Evolutionary conservation across 768 basidiomycete species (phyloP).

Genomic region (Lepiota venenata): DNA sequence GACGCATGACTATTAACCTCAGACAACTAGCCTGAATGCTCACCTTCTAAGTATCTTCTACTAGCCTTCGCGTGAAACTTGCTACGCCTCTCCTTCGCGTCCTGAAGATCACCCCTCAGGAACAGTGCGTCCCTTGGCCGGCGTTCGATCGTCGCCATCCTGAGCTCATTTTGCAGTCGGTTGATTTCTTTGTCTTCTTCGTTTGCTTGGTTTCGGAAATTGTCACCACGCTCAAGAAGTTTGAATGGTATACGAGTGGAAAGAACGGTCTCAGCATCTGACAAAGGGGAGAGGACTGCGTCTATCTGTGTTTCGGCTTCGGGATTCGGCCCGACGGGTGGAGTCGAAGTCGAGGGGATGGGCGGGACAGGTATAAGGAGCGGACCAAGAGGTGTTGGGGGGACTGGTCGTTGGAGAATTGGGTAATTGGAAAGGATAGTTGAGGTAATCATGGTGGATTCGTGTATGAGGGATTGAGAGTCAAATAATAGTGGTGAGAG

Average conservation of each 20-base stretch:
- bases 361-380: neutral
- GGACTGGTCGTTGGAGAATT: slow-evolving; percentile 9
- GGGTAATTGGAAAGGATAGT: slow-evolving; percentile 4
- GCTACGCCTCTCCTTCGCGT: slow-evolving; percentile 28
- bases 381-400: slow-evolving; percentile 2
- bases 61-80: slow-evolving; percentile 45
- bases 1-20: slow-evolving; percentile 6
- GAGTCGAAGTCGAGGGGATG: slow-evolving; percentile 9
- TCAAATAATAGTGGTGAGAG: slow-evolving; percentile 19
- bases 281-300: slow-evolving; percentile 8
- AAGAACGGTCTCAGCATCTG: slow-evolving; percentile 23
- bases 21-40: slow-evolving; percentile 12
- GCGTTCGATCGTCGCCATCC: slow-evolving; percentile 26
- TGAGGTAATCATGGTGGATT: slow-evolving; percentile 1
- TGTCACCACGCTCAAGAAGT: slow-evolving; percentile 32
- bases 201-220: slow-evolving; percentile 36
- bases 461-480: neutral
- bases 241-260: slow-evolving; percentile 28
- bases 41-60: slow-evolving; percentile 41
- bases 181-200: slow-evolving; percentile 29
- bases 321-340: slow-evolving; percentile 6
- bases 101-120: slow-evolving; percentile 33
- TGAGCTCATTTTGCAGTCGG: slow-evolving; percentile 24
- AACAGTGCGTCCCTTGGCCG: slow-evolving; percentile 35
- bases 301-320: slow-evolving; percentile 14